These are phyloP conservation scores for Termitomyces sp. DNA, from an alignment of 1,284 basidiomycete genomes.

Conservation along the genomic window DNA sequence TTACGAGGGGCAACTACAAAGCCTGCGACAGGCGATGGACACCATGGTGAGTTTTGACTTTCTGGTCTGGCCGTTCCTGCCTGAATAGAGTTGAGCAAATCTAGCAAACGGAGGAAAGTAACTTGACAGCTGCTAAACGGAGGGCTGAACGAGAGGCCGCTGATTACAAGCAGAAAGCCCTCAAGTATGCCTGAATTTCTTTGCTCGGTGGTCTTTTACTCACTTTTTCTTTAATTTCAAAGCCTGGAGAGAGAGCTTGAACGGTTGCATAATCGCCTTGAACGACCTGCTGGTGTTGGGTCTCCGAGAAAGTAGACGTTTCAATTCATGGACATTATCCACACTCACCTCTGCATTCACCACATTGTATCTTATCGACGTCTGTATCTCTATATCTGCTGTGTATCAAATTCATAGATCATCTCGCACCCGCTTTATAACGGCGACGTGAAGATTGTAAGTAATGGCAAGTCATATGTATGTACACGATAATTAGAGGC, in stretches of 20 bases:
- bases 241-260: constrained; percentile 71
- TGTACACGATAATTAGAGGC: neutral
- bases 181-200: constrained; percentile 47
- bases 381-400: constrained; percentile 15
- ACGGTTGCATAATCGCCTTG: constrained; percentile 59
- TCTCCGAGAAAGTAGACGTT: constrained; percentile 28
- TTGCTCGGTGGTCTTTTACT: neutral
- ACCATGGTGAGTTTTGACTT: constrained; percentile 32
- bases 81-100: constrained; percentile 4
- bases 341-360: constrained; percentile 3
- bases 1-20: constrained; percentile 52
- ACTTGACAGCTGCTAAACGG: constrained; percentile 65
- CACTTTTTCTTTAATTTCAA: constrained; percentile 11
- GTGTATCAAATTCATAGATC: constrained; percentile 6
- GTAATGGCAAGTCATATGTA: too few species aligned
- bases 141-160: constrained; percentile 71
- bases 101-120: constrained; percentile 68
- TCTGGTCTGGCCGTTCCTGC: neutral
- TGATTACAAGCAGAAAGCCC: constrained; percentile 65
- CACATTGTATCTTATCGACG: constrained; percentile 16
- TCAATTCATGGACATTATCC: constrained; percentile 5
- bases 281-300: constrained; percentile 34
- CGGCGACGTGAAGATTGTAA: neutral
- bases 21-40: constrained; percentile 56
- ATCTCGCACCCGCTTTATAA: neutral